Base-by-base conservation (phyloP, 1,284 basidiomycete species). In the Moniliella sp. region DNA sequence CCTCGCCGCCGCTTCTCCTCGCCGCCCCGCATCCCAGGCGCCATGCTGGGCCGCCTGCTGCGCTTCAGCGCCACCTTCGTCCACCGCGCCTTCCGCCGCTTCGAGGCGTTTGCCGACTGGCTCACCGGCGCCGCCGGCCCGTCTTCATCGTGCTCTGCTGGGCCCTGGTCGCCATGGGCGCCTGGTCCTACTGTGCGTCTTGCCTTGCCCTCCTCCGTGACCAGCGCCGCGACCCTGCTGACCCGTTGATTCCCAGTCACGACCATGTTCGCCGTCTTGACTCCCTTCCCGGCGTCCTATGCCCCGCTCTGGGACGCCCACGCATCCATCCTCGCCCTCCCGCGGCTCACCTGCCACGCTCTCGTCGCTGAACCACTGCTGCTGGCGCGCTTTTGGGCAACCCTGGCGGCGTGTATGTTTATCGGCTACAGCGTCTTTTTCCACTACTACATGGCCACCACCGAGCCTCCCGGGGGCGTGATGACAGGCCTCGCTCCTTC, bases 81-180 rank as follows among this genome's bases (percentile, higher is more conserved):
- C 31, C 88, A 88, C 50, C 68, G 72, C 32, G 84, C 79, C 64
- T 91, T 86, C 66, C 78, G 74, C 57, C 65, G 67, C 14, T 62
- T 88, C 17, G 84, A 93, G 63, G 64, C 72, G 28, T 62, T 65
- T 28, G 81, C 72, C 3, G 82, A 91, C 61, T 67, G 69, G 50
- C 45, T 88, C 25, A 91, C 82, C 0, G 82, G 83, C 36, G 74
- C 76, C 31, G 84, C 81, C 10, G 86, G 88, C 0, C 84, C 84
- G 70, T 78, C 47, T 94, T 94, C 61, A 71, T 94, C 31, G 35
- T 33, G 27, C 36, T 53, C 31, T 84, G 82, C 10, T 66, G 75
- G 42, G 44, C 73, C 4, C 67, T 94, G 27, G 73, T 86, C 23
- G 61, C 66, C 2, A 54, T 67, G 0, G 82, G 80, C 15, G 67